Conservation (phyloP, 208 protist species). For the Crithidia thermophila region DNA sequence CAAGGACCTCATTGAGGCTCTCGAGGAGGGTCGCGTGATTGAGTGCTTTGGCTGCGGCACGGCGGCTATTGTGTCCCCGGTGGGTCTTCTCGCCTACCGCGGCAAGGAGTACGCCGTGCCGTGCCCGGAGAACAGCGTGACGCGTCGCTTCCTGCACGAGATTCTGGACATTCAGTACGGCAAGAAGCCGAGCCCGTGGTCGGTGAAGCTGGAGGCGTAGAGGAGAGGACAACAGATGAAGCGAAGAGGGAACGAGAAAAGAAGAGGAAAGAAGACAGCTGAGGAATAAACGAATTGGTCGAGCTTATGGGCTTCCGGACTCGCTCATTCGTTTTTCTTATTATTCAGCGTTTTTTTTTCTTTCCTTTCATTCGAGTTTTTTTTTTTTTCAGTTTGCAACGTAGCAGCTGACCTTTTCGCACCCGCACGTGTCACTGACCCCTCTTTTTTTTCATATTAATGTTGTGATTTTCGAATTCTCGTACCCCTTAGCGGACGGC, state of each 20-base stretch:
- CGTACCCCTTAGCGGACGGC: too few relatives aligned
- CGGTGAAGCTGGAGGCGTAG: slow-evolving; percentile 32
- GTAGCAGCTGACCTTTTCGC: too few relatives aligned
- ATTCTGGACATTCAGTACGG: slow-evolving; percentile 80
- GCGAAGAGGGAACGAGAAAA: too few relatives aligned
- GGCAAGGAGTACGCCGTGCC: slow-evolving; percentile 66
- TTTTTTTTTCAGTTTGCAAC: slow-evolving; percentile 17
- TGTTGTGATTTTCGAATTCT: too few relatives aligned
- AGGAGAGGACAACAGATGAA: too few relatives aligned
- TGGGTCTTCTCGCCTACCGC: slow-evolving; percentile 87
- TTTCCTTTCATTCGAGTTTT: slow-evolving; percentile 11
- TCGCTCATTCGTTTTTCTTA: too few relatives aligned
- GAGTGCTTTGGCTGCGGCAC: slow-evolving; percentile 98
- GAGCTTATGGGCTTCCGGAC: too few relatives aligned
- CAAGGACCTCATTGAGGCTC: slow-evolving; percentile 82
- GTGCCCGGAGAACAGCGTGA: slow-evolving; percentile 49
- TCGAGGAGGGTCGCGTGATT: slow-evolving; percentile 83
- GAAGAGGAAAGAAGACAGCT: too few relatives aligned
- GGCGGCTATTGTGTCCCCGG: slow-evolving; percentile 95
- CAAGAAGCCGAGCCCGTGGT: slow-evolving; percentile 55
- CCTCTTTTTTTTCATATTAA: neutral
- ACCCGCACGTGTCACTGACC: neutral
- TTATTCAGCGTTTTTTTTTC: slow-evolving; percentile 26
- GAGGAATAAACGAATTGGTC: too few relatives aligned
- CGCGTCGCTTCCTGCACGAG: slow-evolving; percentile 51